Base-by-base conservation (phyloP, 257 asterid species). In the Rehmannia glutinosa region DNA sequence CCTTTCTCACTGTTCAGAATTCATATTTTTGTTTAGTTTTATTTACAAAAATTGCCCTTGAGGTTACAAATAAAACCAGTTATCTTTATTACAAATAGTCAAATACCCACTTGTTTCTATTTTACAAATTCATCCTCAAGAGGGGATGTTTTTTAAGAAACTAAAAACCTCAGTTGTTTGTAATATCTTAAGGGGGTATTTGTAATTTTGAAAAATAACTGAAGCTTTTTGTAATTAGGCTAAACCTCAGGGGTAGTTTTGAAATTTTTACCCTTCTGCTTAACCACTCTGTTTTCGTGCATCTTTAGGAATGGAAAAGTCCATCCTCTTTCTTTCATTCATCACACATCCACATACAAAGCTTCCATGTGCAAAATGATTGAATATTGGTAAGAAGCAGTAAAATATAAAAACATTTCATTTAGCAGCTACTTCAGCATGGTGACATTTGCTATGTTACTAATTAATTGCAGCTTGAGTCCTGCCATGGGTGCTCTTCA, bases 281-380 rank as follows among this genome's bases (percentile, higher is more conserved):
- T n/a, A n/a, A n/a, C 43, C 7, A 5, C 38, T 32, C 38, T 49
- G 5, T 60, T 38, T 58, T 19, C 25, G 36, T 66, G 54, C 60
- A 32, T 53, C 57, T 68, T 70, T 58, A 94, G 99, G 83, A 82
- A 83, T 27, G 90, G 87, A 49, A 87, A 83, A 78, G 83, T 83
- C 66, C 98, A 95, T 61, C 99, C 98, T 6, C 93, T 95, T 51
- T 81, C 93, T 66, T 89, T 75, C 77, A 75, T 95, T 67, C 99
- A 95, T 78, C 98, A 95, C 72, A 76, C 97, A 23, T 91, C 99
- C 43, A 95, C 99, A 2, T 95, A 87, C 86, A 96, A 89, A 84
- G 96, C 98, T 72, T 91, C 99, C 83, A 77, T 95, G 83, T 95
- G 99, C 90, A 95, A 95, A 79, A 81, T 95, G 86, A 89, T 95